A percentile compares a stretch with the other conserved stretches of the same genome.
Evolutionary conservation across 164 flowering plant species (phyloP).

Genomic region (Dillenia suffruticosa): DNA sequence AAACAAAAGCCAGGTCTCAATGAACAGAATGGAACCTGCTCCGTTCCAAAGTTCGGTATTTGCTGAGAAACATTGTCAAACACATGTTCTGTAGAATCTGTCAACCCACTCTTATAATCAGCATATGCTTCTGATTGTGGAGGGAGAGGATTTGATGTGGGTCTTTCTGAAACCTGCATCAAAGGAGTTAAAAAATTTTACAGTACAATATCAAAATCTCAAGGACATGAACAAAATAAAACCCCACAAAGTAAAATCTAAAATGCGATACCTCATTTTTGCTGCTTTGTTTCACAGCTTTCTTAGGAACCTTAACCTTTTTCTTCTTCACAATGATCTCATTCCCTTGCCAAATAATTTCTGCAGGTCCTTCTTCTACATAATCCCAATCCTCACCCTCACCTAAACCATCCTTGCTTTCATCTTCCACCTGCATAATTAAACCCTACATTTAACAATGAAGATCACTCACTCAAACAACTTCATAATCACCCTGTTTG

Average conservation of each 20-base stretch:
- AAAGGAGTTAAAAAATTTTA: too few relatives aligned
- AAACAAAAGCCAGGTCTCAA: not conserved
- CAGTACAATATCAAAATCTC: not conserved
- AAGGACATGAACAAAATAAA: not conserved
- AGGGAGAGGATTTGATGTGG: constrained; percentile 95
- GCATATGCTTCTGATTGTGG: constrained; percentile 81
- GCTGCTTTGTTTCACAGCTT: constrained; percentile 17
- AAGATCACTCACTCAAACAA: too few relatives aligned
- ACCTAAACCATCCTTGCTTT: constrained; percentile 19
- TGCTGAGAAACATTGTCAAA: constrained; percentile 76
- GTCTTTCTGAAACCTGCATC: constrained; percentile 67
- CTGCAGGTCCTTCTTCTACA: constrained; percentile 88
- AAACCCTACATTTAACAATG: not conserved
- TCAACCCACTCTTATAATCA: constrained; percentile 37
- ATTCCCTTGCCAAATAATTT: constrained; percentile 96
- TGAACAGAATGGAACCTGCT: constrained; percentile 47
- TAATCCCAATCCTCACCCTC: constrained; percentile 78
- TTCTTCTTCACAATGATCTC: constrained; percentile 94
- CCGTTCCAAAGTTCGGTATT: constrained; percentile 90
- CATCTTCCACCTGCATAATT: constrained; percentile 30
- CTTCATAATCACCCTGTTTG: too few relatives aligned
- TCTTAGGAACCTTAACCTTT: constrained; percentile 62
- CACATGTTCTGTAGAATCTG: constrained; percentile 39
- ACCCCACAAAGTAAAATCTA: not conserved
- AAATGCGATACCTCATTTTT: constrained; percentile 40